Evolutionary conservation across 176 grass and related monocot species (phyloP), one percentile per base, ranked within the genome.

Genomic region (Carex littledalei): DNA sequence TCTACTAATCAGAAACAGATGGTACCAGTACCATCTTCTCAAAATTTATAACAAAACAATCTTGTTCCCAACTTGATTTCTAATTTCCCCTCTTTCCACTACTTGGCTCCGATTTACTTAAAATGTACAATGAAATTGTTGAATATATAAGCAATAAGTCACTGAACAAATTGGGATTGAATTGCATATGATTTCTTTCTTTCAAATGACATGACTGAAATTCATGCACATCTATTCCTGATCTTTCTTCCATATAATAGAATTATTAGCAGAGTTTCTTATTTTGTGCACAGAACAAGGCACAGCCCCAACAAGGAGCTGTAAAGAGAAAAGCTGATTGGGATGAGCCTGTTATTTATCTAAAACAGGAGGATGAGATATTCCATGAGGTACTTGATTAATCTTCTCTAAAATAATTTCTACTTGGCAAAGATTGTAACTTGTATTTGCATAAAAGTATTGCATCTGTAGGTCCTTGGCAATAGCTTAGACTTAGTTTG

Each of bases 281-380:
- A 16, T 12, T 53, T 10, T 31, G 59, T 20, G n/a, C 56, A 74
- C 35, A 29, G 88, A 47, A 83, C 61, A 55, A 52, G 9, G 22
- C 75, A 89, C 84, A 39, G 81, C 74, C 78, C 0, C 26, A 80
- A 39, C 89, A 93, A 84, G 74, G 74, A 0, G 90, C 90, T 66
- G 24, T 54, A 68, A 98, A 89, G 61, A 82, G 20, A n/a, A 85
- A 47, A 17, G 66, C 59, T 82, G 83, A 86, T 89, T 74, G 57
- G 1, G 88, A 88, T 14, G 93, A 92, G 26, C 90, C 89, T 55
- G 9, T 95, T 62, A 93, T 95, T 73, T 98, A 95, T 87, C 49
- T 91, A 3, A 98, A 98, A 37, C 62, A 88, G 15, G 95, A 98
- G 72, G 95, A 98, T 84, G 89, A 94, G 84, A 92, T 98, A 85